A percentile compares a stretch with the other conserved stretches of the same genome.
Conservation (phyloP, 164 flowering plant species). For the Hamamelis virginiana region DNA sequence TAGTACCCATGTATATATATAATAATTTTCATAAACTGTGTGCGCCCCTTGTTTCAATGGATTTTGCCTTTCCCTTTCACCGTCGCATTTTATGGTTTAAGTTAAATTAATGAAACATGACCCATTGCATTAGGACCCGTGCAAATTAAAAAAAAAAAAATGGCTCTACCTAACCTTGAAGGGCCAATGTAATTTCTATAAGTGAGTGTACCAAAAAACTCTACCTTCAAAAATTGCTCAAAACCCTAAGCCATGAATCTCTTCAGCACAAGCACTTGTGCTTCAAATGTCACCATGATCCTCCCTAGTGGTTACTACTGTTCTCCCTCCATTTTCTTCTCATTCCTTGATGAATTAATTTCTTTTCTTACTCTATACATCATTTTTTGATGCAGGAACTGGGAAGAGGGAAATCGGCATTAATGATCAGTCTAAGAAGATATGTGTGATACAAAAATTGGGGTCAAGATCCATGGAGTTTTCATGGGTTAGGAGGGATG, state of each 20-base stretch:
- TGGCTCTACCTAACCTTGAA: conserved; percentile 9
- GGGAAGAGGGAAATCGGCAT: neutral
- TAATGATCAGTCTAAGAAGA: conserved; percentile 3
- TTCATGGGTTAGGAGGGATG: conserved; percentile 32
- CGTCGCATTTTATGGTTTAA: no score
- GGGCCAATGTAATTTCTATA: neutral
- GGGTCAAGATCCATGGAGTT: conserved; percentile 6
- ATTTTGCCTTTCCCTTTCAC: no score
- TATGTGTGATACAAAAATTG: neutral
- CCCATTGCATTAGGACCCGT: neutral
- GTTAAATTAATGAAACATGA: neutral
- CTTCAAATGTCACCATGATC: conserved; percentile 9
- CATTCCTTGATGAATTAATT: neutral
- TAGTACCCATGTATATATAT: no score
- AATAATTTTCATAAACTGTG: no score
- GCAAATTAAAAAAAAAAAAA: neutral
- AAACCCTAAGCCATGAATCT: conserved; percentile 5
- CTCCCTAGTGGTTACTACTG: neutral
- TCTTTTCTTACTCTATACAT: neutral
- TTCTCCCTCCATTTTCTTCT: neutral
- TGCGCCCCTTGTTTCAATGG: no score
- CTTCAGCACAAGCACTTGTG: neutral
- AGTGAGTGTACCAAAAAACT: no score
- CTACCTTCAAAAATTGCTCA: neutral
- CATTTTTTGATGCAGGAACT: conserved; percentile 4